Evolutionary conservation across 1,284 basidiomycete genomes (phyloP), one percentile per base, ranked within the genome.

Genomic region (Apiotrichum gracile): DNA sequence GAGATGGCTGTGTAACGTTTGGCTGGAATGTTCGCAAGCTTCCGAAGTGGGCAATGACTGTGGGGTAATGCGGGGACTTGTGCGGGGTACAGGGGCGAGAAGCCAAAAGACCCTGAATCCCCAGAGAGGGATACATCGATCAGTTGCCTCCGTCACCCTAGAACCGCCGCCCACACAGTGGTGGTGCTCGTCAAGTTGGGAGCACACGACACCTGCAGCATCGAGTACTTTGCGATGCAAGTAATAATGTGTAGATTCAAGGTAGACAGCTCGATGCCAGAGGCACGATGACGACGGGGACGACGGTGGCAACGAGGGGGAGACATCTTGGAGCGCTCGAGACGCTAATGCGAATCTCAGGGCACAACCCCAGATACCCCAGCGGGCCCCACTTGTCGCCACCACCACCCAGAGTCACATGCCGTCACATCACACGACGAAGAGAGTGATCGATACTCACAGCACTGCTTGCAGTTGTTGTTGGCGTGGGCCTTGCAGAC

Each of bases 401-500:
- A 39, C 34, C 17, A 31, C 19, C 17, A 9, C 13, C 21, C 21
- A 24, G 22, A 8, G 21, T 16, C 31, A 37, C 40, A 21, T 25
- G 13, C 19, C n/a, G 10, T 17, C 16, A 21, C 17, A 17, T 13
- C 39, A 41, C 40, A 33, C 29, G 47, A 35, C 37, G 19, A 19
- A 29, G 41, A 24, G 26, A 21, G 25, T 14, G 13, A 8, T 4
- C 16, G 17, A 22, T 10, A 70, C 72, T 68, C 51, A 73, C 71
- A 76, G 65, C 75, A 76, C 46, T 67, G 67, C 51, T 69, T 72
- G 63, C 75, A 76, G 50, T 65, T 63, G 47, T 62, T 44, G 57
- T 70, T 72, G 54, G 61, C 68, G 54, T 76, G 75, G 39, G 70
- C 64, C 62, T 76, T 76, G 66, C 75, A 76, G 48, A 70, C 61